Evolutionary conservation across 192 early-diverging fungal genomes (phyloP).

Genomic region (Chytriomyces sp.): DNA sequence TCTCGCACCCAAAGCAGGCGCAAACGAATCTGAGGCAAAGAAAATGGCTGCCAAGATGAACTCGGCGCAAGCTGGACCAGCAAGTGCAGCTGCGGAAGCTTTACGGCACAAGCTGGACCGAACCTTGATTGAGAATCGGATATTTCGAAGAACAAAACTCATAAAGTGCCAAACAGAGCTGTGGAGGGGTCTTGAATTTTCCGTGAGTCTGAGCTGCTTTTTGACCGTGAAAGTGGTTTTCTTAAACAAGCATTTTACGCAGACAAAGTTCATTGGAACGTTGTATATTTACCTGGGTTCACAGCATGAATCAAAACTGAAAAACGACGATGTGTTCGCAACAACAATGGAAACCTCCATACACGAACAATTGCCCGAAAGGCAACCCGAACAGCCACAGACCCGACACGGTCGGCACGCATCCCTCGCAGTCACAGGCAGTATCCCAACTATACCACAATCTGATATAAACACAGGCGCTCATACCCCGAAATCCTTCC

Average conservation of each 20-base stretch:
- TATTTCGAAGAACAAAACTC: constrained; percentile 26
- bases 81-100: constrained; percentile 1
- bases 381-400: background rate
- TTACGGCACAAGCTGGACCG: constrained; percentile 25
- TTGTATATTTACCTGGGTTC: constrained; percentile 22
- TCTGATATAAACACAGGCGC: background rate
- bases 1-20: background rate
- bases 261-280: constrained; percentile 26
- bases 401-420: background rate
- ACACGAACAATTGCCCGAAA: background rate
- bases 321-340: background rate
- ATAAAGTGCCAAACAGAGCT: constrained; percentile 21
- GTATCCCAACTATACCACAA: background rate
- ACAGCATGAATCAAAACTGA: constrained; percentile 9
- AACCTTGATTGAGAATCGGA: constrained; percentile 18
- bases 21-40: background rate
- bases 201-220: background rate
- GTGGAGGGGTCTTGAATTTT: constrained; percentile 28
- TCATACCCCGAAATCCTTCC: background rate
- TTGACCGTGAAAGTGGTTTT: background rate
- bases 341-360: background rate
- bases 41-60: background rate
- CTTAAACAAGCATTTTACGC: background rate
- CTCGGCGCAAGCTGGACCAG: background rate
- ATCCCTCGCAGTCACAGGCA: too few relatives aligned